Conservation (phyloP, 106 monocot genomes). For the Dioscorea dumetorum region DNA sequence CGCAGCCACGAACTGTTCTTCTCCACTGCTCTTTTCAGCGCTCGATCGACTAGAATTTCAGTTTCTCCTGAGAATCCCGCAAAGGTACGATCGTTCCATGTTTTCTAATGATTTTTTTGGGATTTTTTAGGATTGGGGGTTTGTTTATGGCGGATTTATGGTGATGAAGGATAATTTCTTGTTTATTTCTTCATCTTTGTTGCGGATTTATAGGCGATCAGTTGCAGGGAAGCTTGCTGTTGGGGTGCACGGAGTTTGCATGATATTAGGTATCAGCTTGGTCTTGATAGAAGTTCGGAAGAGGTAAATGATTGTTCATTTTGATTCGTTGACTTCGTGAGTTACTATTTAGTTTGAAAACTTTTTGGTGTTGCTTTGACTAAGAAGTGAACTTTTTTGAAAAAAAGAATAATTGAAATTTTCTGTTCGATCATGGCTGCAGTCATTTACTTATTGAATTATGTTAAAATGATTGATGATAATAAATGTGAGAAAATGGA, state of each 20-base stretch:
- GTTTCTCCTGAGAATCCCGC: no score
- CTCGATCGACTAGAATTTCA: background rate
- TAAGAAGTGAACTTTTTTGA: background rate
- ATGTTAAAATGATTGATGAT: background rate
- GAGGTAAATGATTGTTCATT: constrained; percentile 23
- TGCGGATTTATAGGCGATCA: constrained; percentile 50
- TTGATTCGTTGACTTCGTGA: background rate
- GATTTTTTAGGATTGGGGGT: background rate
- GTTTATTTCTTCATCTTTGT: constrained; percentile 1
- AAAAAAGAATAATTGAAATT: background rate
- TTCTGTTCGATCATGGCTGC: background rate
- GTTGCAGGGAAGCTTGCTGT: constrained; percentile 20
- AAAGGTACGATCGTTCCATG: background rate
- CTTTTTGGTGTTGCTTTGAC: background rate
- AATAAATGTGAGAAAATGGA: no score
- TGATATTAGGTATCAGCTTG: constrained; percentile 41
- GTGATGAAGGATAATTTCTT: background rate
- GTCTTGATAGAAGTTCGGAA: constrained; percentile 22
- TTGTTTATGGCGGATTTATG: background rate
- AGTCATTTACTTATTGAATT: background rate
- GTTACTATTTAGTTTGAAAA: background rate
- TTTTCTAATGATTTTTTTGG: background rate
- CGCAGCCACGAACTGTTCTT: background rate
- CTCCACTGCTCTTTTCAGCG: background rate
- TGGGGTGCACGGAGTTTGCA: constrained; percentile 38